Evolutionary conservation across 257 asterid genomes (phyloP).

Genomic region (Solanum bulbocastanum): DNA sequence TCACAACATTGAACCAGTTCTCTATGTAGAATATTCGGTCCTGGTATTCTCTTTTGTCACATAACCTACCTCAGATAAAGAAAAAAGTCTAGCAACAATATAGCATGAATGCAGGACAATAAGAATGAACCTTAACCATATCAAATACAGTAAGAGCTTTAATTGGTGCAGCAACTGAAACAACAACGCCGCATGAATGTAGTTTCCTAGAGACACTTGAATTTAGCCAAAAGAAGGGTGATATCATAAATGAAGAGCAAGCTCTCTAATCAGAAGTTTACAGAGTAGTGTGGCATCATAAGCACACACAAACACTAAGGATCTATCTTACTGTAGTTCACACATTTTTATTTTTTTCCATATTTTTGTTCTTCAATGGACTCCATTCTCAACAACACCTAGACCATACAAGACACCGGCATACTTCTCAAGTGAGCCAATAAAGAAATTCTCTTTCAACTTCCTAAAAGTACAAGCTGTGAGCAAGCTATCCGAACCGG

Average conservation of each 20-base stretch:
- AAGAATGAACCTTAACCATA: not conserved
- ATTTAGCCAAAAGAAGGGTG: not conserved
- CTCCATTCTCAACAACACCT: constrained; percentile 49
- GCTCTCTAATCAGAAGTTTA: constrained; percentile 18
- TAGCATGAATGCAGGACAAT: not conserved
- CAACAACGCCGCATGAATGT: not conserved
- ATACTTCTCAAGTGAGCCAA: constrained; percentile 57
- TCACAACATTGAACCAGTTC: not conserved
- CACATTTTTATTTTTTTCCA: not conserved
- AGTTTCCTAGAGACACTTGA: not conserved
- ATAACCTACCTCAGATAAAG: not conserved
- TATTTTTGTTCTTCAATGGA: constrained; percentile 11
- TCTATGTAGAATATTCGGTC: not conserved
- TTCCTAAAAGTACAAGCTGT: constrained; percentile 58
- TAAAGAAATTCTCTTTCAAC: constrained; percentile 54
- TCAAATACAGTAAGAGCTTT: not conserved
- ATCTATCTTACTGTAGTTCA: constrained; percentile 2
- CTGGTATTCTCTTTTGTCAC: not conserved
- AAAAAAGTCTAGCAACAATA: not conserved
- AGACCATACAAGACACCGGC: constrained; percentile 70
- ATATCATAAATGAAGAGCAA: not conserved
- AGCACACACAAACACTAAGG: constrained; percentile 16
- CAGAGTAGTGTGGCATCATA: constrained; percentile 30
- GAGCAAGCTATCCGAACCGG: constrained; percentile 76
- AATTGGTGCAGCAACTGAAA: not conserved